Percentiles rank a stretch among this genome's conserved stretches.
Conservation (phyloP, 306 rosid species). For the Quillaja saponaria region DNA sequence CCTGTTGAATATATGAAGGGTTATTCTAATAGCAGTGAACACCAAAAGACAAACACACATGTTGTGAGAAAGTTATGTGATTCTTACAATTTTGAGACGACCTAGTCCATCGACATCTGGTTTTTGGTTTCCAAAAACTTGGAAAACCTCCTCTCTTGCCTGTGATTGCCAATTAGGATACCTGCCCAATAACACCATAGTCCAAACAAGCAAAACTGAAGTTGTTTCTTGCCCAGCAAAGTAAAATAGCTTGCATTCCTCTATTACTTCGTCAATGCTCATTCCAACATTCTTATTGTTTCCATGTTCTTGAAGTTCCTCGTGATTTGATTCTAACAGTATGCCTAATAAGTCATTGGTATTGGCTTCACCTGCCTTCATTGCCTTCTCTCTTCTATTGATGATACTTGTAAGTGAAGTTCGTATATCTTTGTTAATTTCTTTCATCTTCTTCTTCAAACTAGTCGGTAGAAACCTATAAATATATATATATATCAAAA, state of each 20-base stretch:
- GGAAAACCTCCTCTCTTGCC: constrained; percentile 54
- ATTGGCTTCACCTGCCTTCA: constrained; percentile 35
- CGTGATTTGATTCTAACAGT: constrained; percentile 48
- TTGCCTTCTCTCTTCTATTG: constrained; percentile 31
- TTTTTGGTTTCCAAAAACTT: constrained; percentile 44
- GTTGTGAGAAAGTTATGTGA: background rate
- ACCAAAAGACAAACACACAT: background rate
- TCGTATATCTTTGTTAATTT: constrained; percentile 24
- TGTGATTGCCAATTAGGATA: constrained; percentile 49
- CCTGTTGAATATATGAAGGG: constrained; percentile 25
- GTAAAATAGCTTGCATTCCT: constrained; percentile 58
- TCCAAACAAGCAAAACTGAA: constrained; percentile 50
- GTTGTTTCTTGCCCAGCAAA: constrained; percentile 67
- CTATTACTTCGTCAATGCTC: constrained; percentile 43
- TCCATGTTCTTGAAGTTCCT: constrained; percentile 44
- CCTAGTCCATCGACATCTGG: constrained; percentile 47
- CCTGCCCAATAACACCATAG: constrained; percentile 43
- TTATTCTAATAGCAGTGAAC: background rate
- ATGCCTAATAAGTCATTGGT: constrained; percentile 30
- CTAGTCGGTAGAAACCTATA: constrained; percentile 45
- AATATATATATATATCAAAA: too few species aligned
- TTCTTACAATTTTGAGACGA: constrained; percentile 57
- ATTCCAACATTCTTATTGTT: constrained; percentile 42
- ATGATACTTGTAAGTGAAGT: constrained; percentile 30
- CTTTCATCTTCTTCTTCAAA: constrained; percentile 26